Percentiles rank a stretch among this genome's conserved stretches.
phyloP scores from a whole-genome alignment of 2,329 filamentous ascomycete genomes.

The Beauveria australis region DNA sequence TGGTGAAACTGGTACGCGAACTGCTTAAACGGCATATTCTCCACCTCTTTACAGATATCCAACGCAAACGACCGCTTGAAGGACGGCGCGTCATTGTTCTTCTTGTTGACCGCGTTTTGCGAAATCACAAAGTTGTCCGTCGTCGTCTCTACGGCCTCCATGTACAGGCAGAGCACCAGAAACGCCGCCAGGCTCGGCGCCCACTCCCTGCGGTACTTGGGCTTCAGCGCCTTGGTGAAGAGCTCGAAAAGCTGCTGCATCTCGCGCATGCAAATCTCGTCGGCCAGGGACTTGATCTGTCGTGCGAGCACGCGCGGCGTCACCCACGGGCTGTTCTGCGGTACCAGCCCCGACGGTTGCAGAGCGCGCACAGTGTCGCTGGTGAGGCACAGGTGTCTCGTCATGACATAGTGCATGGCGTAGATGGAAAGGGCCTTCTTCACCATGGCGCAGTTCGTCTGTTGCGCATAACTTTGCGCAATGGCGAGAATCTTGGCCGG shows the following conservation, averaged over 20 bases:
- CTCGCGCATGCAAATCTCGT: slow-evolving; percentile 45
- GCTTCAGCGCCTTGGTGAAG: slow-evolving; percentile 46
- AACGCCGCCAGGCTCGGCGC: slow-evolving; percentile 50
- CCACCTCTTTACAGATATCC: slow-evolving; percentile 40
- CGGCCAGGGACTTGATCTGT: slow-evolving; percentile 48
- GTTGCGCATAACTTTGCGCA: slow-evolving; percentile 38
- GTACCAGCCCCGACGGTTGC: slow-evolving; percentile 32
- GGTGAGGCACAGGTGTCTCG: slow-evolving; percentile 46
- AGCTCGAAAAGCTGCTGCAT: slow-evolving; percentile 43
- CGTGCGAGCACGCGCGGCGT: slow-evolving; percentile 48
- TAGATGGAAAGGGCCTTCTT: slow-evolving; percentile 46
- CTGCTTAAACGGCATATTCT: slow-evolving; percentile 52
- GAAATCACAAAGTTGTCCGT: slow-evolving; percentile 44
- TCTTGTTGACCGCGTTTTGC: slow-evolving; percentile 41
- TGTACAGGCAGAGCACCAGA: slow-evolving; percentile 48
- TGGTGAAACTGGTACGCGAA: slow-evolving; percentile 54
- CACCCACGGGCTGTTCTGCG: slow-evolving; percentile 34
- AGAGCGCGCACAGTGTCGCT: slow-evolving; percentile 33
- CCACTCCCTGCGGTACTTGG: slow-evolving; percentile 45
- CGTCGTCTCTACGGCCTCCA: slow-evolving; percentile 48
- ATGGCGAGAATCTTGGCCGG: slow-evolving; percentile 39
- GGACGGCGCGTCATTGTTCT: slow-evolving; percentile 27
- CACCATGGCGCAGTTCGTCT: slow-evolving; percentile 40
- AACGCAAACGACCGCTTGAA: slow-evolving; percentile 37
- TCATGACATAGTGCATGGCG: slow-evolving; percentile 49